phyloP scores from a whole-genome alignment of 139 green algal genomes.

The Picochlorum sp. region DNA sequence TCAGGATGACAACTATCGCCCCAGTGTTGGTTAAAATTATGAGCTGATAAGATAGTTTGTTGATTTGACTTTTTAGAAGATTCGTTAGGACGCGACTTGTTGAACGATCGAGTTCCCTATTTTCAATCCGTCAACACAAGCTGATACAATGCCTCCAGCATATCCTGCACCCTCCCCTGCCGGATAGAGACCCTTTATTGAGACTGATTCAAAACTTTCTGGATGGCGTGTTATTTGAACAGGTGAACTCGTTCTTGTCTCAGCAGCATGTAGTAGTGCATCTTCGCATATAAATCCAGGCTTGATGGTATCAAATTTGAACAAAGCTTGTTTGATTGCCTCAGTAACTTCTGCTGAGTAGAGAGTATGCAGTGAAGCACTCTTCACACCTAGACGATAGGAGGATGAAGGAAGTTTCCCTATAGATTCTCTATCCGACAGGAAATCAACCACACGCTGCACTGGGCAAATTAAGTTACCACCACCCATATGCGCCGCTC shows the following conservation, averaged over 20 bases:
- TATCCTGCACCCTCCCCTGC: slow-evolving; percentile 76
- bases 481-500: slow-evolving; percentile 51
- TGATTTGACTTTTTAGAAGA: no score
- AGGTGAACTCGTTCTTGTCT: slow-evolving; percentile 70
- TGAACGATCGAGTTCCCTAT: slow-evolving; percentile 29
- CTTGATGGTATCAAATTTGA: slow-evolving; percentile 40
- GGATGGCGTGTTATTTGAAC: slow-evolving; percentile 32
- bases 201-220: slow-evolving; percentile 29
- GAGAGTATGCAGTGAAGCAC: slow-evolving; percentile 49
- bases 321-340: slow-evolving; percentile 45
- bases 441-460: slow-evolving; percentile 66
- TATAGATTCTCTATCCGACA: slow-evolving; percentile 24
- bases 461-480: slow-evolving; percentile 59
- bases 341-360: slow-evolving; percentile 52
- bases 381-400: slow-evolving; percentile 63
- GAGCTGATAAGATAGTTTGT: no score
- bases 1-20: no score
- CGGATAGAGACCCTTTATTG: slow-evolving; percentile 56
- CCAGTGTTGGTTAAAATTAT: no score
- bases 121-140: slow-evolving; percentile 67
- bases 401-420: slow-evolving; percentile 48
- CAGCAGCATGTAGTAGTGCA: slow-evolving; percentile 58
- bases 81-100: not conserved
- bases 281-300: slow-evolving; percentile 42
- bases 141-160: slow-evolving; percentile 75